These are phyloP conservation scores for Podaxis pistillaris DNA, from an alignment of 768 basidiomycete species.

Conservation along the genomic window DNA sequence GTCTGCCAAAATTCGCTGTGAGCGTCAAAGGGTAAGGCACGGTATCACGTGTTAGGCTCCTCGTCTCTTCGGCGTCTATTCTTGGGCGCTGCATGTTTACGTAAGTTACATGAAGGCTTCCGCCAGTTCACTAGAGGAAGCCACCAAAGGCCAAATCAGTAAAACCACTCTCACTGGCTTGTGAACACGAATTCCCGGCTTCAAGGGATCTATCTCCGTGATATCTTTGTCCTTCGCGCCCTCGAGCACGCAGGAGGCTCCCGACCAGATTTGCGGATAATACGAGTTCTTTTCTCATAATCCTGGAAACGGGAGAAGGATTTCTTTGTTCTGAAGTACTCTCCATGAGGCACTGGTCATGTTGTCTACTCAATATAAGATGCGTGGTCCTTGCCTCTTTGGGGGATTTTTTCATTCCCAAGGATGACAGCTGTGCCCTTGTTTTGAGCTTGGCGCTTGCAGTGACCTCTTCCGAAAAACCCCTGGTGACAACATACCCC, in stretches of 20 bases:
- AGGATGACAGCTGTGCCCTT: too few relatives aligned
- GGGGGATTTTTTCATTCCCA: too few relatives aligned
- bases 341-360: too few relatives aligned
- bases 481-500: background rate
- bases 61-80: background rate
- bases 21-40: background rate
- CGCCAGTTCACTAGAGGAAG: background rate
- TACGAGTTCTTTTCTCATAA: background rate
- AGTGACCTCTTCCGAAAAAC: background rate
- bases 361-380: too few relatives aligned
- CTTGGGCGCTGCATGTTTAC: too few relatives aligned
- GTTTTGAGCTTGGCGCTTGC: background rate
- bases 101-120: background rate
- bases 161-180: too few relatives aligned
- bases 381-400: too few relatives aligned
- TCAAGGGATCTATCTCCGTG: background rate
- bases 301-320: background rate
- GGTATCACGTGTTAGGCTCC: background rate
- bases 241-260: background rate
- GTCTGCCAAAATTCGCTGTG: conserved; percentile 4
- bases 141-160: too few relatives aligned
- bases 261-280: background rate
- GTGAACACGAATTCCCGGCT: background rate
- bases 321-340: background rate
- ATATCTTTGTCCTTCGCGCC: background rate